Conservation (phyloP, 1,284 basidiomycete species). For the Athelia sp. region DNA sequence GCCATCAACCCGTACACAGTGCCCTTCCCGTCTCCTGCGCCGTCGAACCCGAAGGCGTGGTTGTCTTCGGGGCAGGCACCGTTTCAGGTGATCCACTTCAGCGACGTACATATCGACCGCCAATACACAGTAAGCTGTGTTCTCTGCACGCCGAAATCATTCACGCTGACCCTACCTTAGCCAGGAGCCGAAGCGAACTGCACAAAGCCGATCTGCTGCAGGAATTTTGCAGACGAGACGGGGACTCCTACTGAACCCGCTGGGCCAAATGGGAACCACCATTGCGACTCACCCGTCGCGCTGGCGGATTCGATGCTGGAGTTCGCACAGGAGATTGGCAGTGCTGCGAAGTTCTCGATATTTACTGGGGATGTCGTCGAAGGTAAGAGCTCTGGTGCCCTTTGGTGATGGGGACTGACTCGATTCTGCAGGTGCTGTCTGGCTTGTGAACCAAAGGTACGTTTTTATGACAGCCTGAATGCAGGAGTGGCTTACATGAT, state of each 20-base stretch:
- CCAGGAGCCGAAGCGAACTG: constrained; percentile 48
- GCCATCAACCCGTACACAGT: constrained; percentile 37
- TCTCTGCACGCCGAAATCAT: not conserved
- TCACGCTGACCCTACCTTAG: too few relatives aligned
- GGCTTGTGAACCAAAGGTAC: constrained; percentile 39
- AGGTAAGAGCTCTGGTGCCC: constrained; percentile 39
- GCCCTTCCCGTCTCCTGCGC: constrained; percentile 36
- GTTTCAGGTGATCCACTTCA: constrained; percentile 47
- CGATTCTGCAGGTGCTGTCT: constrained; percentile 32
- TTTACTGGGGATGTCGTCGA: constrained; percentile 63
- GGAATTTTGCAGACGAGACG: constrained; percentile 37
- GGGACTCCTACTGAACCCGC: constrained; percentile 35
- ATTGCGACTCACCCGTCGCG: constrained; percentile 42
- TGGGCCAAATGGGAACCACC: constrained; percentile 38
- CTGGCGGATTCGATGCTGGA: constrained; percentile 47
- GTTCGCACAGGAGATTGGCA: constrained; percentile 29
- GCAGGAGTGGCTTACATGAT: not conserved
- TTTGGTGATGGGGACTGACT: not conserved
- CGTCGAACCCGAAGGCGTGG: constrained; percentile 29
- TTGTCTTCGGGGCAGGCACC: constrained; percentile 32
- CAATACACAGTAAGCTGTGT: constrained; percentile 42
- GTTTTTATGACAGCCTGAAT: not conserved
- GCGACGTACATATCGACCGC: constrained; percentile 52
- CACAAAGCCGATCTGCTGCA: constrained; percentile 56
- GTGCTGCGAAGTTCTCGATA: constrained; percentile 42